Evolutionary conservation across 345 rosid species (phyloP).

Genomic region (Sonneratia caseolaris): DNA sequence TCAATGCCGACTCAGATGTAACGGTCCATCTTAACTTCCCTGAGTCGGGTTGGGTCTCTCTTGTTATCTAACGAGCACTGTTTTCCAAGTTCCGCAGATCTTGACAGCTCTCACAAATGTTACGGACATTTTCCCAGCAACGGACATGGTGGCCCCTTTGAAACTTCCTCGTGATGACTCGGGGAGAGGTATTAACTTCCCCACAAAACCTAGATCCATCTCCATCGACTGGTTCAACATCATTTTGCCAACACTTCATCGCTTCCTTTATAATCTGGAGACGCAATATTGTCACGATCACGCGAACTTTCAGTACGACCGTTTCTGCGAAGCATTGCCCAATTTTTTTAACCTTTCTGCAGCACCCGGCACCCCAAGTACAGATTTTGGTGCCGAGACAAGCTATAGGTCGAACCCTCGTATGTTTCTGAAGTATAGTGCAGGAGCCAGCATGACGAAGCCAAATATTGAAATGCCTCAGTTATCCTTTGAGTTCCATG

Average conservation of each 20-base stretch:
- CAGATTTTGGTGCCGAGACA: slow-evolving; percentile 54
- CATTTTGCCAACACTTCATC: slow-evolving; percentile 1
- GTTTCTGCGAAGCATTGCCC: slow-evolving; percentile 17
- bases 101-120: slow-evolving; percentile 16
- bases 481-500: slow-evolving; percentile 34
- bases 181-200: slow-evolving; percentile 23
- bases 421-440: slow-evolving; percentile 34
- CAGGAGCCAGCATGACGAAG: slow-evolving; percentile 43
- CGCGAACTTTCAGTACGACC: slow-evolving; percentile 18
- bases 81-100: slow-evolving; percentile 21
- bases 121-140: slow-evolving; percentile 22
- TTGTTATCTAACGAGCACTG: slow-evolving; percentile 1
- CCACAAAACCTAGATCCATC: neutral
- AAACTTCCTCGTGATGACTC: slow-evolving; percentile 28
- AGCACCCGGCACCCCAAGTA: slow-evolving; percentile 44
- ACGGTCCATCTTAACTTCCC: slow-evolving; percentile 1
- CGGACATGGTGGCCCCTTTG: slow-evolving; percentile 29
- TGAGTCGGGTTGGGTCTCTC: neutral
- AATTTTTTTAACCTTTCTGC: slow-evolving; percentile 34
- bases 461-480: slow-evolving; percentile 31
- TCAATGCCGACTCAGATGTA: slow-evolving; percentile 37
- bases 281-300: slow-evolving; percentile 36
- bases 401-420: slow-evolving; percentile 28
- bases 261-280: slow-evolving; percentile 27
- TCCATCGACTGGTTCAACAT: neutral